Percentiles rank a stretch among this genome's conserved stretches.
These are phyloP conservation scores for Pharus latifolius DNA, from an alignment of 176 grass and related monocot genomes.

Conservation along the genomic window DNA sequence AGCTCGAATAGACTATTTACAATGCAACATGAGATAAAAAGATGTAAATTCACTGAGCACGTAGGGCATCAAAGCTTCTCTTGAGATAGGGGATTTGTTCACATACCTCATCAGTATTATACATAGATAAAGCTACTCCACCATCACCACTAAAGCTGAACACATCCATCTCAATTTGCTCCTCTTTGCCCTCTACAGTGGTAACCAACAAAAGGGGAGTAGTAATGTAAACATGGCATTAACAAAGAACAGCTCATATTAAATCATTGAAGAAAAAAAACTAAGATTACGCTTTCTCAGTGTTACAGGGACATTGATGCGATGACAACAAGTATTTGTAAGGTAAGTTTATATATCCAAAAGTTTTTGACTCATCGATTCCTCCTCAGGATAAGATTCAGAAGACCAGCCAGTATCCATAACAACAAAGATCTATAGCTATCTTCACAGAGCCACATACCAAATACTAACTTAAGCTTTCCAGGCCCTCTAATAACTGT, in stretches of 20 bases:
- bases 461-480: constrained; percentile 74
- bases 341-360: neutral
- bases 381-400: neutral
- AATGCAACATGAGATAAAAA: constrained; percentile 11
- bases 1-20: constrained; percentile 60
- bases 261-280: neutral
- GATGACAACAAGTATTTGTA: neutral
- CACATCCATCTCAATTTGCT: constrained; percentile 61
- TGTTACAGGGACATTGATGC: neutral
- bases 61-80: neutral
- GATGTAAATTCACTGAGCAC: neutral
- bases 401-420: neutral
- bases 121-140: constrained; percentile 72
- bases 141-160: constrained; percentile 65
- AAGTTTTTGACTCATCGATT: neutral
- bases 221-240: neutral
- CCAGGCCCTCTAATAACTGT: constrained; percentile 56
- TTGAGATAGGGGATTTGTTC: neutral
- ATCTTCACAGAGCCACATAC: constrained; percentile 25
- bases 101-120: constrained; percentile 75
- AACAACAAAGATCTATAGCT: neutral
- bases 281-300: neutral
- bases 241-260: neutral
- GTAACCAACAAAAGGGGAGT: neutral
- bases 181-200: constrained; percentile 47